Base-by-base conservation (phyloP, 495 filamentous ascomycete species). In the Ascobolus immersus region DNA sequence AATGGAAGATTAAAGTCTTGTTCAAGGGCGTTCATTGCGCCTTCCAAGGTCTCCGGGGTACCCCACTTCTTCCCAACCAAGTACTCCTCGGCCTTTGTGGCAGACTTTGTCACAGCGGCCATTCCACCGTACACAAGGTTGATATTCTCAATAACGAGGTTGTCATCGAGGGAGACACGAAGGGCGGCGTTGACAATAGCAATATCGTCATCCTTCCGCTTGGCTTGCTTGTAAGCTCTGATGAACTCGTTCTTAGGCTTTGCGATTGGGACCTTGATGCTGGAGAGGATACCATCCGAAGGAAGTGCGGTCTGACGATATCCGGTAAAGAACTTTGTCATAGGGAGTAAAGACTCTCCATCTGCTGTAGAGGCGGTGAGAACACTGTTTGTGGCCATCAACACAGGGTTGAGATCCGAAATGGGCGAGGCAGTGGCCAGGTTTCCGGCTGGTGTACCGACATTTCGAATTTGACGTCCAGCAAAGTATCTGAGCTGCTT, bases 361-460 rank as follows among this genome's bases (percentile, higher is more conserved):
- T 61, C 59, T 11, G 34, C 32, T 6, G 70, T 52, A 0, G 71
- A 74, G 3, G 84, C 77, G 20, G 90, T 59, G 1, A 96, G 45
- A 2, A 70, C 62, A 7, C 78, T 75, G 42, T 81, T 78, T 4
- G 77, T 69, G 4, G 84, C 84, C 43, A 94, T 71, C 31, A 96
- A 75, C 0, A 93, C 80, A 0, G 86, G 86, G 48, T 96, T 96
- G 22, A 96, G 54, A 57, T 96, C 86, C 1, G 82, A 92, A 21
- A 94, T 96, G 2, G 86, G 86, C 22, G 79, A 90, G 2, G 86
- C 86, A 2, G 86, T 96, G 5, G 79, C 84, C 38, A 96, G 52
- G 46, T 96, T 96, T 21, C 86, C 86, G 13, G 84, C 86, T 1
- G 84, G 86, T 1, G 86, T 93, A 12, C 84, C 86, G 17, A 93